A percentile compares a stretch with the other conserved stretches of the same genome.
phyloP scores from a whole-genome alignment of 2,329 filamentous ascomycete genomes.

The Alternaria triticimaculans region DNA sequence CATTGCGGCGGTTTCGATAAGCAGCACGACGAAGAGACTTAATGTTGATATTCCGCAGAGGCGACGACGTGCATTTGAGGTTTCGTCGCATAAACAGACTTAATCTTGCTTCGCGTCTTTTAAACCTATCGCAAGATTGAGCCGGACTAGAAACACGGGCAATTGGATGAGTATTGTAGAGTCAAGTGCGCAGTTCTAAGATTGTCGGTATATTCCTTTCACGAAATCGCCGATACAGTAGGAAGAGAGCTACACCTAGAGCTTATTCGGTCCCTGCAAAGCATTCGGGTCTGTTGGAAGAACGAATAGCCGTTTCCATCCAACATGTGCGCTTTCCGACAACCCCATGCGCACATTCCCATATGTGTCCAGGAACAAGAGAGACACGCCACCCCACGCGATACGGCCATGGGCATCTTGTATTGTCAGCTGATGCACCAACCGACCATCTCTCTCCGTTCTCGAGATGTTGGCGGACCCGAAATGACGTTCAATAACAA shows the following conservation, averaged over 20 bases:
- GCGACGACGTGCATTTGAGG: neutral
- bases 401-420: neutral
- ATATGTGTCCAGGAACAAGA: too few species aligned
- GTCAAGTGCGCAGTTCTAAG: neutral
- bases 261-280: neutral
- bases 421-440: neutral
- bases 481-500: neutral
- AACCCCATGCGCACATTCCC: neutral
- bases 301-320: neutral
- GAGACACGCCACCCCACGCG: too few species aligned
- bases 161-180: neutral
- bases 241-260: neutral
- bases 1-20: neutral
- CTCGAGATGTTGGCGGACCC: neutral
- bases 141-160: neutral
- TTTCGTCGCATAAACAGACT: neutral
- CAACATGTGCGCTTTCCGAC: neutral
- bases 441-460: neutral
- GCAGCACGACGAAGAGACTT: neutral
- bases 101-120: neutral
- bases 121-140: neutral
- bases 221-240: neutral
- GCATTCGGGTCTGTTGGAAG: neutral
- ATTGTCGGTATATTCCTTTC: neutral
- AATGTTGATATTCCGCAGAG: too few species aligned